Percentiles rank a stretch among this genome's conserved stretches.
Evolutionary conservation across 2,329 filamentous ascomycete genomes (phyloP).

Genomic region (Fusarium pseudoanthophilum): DNA sequence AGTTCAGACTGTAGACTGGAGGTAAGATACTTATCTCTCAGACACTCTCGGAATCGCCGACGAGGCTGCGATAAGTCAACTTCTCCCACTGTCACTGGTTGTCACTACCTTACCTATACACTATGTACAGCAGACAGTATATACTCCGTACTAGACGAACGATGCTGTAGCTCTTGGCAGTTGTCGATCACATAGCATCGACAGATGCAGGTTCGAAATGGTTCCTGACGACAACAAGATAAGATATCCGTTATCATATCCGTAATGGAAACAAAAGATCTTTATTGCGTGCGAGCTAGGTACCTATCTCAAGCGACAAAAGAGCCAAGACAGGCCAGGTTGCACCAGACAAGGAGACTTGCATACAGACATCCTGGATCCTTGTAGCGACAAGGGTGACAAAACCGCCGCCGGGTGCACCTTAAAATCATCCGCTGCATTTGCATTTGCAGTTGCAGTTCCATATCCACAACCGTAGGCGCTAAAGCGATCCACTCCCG

Average conservation of each 20-base stretch:
- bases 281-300: constrained; percentile 33
- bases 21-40: constrained; percentile 5
- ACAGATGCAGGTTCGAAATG: constrained; percentile 24
- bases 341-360: constrained; percentile 20
- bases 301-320: constrained; percentile 33
- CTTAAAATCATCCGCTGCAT: constrained; percentile 46
- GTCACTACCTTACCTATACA: not conserved
- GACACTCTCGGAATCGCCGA: constrained; percentile 37
- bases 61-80: constrained; percentile 27
- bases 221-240: constrained; percentile 37
- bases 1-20: constrained; percentile 1
- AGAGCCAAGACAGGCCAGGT: constrained; percentile 28
- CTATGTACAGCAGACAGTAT: not conserved
- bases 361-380: constrained; percentile 10
- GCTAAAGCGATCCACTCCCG: constrained; percentile 46
- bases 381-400: constrained; percentile 21
- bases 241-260: constrained; percentile 40
- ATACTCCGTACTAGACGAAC: not conserved
- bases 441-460: constrained; percentile 10
- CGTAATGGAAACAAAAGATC: constrained; percentile 42
- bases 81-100: not conserved
- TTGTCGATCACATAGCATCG: constrained; percentile 20
- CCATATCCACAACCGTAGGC: constrained; percentile 18
- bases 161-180: constrained; percentile 7
- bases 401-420: constrained; percentile 45